Evolutionary conservation across 371 early-diverging fungal species (phyloP).

Genomic region (Mortierella sp.): DNA sequence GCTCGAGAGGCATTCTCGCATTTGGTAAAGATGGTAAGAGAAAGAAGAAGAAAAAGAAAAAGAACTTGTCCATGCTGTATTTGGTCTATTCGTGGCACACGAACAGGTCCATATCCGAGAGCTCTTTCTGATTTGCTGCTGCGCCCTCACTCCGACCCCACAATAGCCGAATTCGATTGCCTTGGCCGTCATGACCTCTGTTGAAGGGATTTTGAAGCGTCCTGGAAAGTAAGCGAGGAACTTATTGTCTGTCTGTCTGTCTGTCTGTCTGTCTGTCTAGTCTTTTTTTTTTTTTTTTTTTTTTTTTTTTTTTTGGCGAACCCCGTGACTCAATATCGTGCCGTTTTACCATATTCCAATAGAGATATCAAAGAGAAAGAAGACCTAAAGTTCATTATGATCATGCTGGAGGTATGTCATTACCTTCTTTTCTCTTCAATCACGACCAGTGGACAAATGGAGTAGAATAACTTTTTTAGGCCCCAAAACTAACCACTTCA

Average conservation of each 20-base stretch:
- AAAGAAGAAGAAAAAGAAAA: too few relatives aligned
- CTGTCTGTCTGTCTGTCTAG: conserved; percentile 6
- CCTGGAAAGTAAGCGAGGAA: conserved; percentile 73
- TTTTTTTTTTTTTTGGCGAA: too few relatives aligned
- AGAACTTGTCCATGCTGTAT: too few relatives aligned
- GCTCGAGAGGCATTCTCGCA: conserved; percentile 77
- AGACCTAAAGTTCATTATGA: conserved; percentile 84
- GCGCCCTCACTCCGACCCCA: conserved; percentile 3
- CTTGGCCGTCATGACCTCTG: conserved; percentile 82
- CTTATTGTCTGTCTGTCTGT: neutral
- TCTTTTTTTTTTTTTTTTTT: conserved; percentile 6
- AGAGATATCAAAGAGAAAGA: conserved; percentile 57
- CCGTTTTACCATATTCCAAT: conserved; percentile 3
- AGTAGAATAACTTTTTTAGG: too few relatives aligned
- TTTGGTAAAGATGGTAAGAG: conserved; percentile 70
- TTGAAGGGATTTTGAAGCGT: conserved; percentile 78
- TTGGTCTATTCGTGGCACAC: too few relatives aligned
- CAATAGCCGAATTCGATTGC: conserved; percentile 50
- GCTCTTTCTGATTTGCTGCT: neutral
- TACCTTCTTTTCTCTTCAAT: neutral
- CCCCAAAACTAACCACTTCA: neutral
- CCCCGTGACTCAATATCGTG: conserved; percentile 5
- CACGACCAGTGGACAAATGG: neutral
- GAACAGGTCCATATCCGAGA: too few relatives aligned
- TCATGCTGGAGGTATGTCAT: conserved; percentile 79